Evolutionary conservation across 2,329 filamentous ascomycete genomes (phyloP), one percentile per base, ranked within the genome.

Genomic region (Alternaria novae-zelandiae): DNA sequence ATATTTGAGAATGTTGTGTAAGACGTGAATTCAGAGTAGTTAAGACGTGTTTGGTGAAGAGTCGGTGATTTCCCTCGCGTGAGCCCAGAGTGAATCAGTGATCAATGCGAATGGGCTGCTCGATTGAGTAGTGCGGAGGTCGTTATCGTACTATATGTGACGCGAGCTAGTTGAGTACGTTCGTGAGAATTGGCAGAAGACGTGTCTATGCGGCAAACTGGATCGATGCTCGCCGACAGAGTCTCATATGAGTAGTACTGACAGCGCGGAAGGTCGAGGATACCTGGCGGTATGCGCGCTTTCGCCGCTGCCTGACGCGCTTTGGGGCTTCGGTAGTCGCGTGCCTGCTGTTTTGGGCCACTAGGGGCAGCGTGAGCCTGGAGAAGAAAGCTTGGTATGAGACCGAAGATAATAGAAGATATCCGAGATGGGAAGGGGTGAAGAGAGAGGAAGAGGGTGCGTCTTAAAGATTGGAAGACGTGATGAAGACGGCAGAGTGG

Each of bases 1-100:
- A 83, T 83, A 11, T 15, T 78, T n/a, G 12, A 15, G 6, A 41
- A 44, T 5, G 30, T 55, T 7, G 23, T n/a, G 20, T 30, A 15
- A 12, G 15, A n/a, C 6, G 20, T 4, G 28, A 15, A 30, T 20
- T 30, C 2, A 4, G 5, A 15, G n/a, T 21, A 4, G 13, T 15
- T 26, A 6, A 21, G 25, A 7, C 9, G 5, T 50, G 0, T 21
- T 6, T 15, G 11, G 4, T 9, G 6, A 21, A n/a, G 11, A 12
- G 2, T 32, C 26, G 3, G 13, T 17, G 12, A 8, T 12, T 30
- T 23, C 13, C 12, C 44, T 9, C 12, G 7, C 44, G 21, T 7
- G 3, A 3, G 5, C 11, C 8, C 5, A 10, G 8, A 46, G 2
- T 8, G 4, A 25, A 4, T 4, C 4, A 13, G 15, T 4, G 4